Conservation (phyloP, 176 grass and related monocot species). For the Carex kokanica region DNA sequence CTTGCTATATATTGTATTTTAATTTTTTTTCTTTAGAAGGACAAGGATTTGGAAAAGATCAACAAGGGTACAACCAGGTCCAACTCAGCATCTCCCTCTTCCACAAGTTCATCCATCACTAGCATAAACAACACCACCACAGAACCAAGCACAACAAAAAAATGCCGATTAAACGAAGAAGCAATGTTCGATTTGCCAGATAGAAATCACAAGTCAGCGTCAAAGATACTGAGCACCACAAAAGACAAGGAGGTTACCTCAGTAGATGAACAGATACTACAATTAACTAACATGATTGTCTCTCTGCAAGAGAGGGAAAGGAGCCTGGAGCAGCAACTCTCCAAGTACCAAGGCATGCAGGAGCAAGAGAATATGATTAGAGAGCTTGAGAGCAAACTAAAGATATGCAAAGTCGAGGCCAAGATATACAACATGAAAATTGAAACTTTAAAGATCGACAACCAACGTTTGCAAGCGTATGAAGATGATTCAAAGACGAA, state of each 20-base stretch:
- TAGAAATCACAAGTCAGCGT: not conserved
- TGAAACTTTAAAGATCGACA: constrained; percentile 28
- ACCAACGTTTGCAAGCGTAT: constrained; percentile 9
- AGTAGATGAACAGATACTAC: constrained; percentile 16
- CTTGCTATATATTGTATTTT: not conserved
- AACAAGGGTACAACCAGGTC: not conserved
- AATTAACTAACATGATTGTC: constrained; percentile 16
- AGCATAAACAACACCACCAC: not conserved
- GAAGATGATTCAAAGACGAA: constrained; percentile 19
- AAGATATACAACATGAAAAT: constrained; percentile 25
- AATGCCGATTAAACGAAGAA: not conserved
- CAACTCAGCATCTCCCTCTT: not conserved
- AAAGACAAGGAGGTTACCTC: constrained; percentile 2
- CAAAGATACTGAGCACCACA: not conserved
- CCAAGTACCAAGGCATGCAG: constrained; percentile 7
- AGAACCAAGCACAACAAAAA: not conserved
- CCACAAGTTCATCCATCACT: not conserved
- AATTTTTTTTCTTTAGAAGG: constrained; percentile 7
- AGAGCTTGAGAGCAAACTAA: constrained; percentile 34
- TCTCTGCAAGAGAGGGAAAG: constrained; percentile 28
- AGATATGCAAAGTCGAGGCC: constrained; percentile 16
- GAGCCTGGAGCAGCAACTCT: constrained; percentile 18
- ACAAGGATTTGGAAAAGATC: constrained; percentile 13
- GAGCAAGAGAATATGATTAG: constrained; percentile 25
- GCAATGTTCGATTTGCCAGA: constrained; percentile 1